Evolutionary conservation across 2,329 filamentous ascomycete species (phyloP).

Genomic region (Hortaea werneckii): DNA sequence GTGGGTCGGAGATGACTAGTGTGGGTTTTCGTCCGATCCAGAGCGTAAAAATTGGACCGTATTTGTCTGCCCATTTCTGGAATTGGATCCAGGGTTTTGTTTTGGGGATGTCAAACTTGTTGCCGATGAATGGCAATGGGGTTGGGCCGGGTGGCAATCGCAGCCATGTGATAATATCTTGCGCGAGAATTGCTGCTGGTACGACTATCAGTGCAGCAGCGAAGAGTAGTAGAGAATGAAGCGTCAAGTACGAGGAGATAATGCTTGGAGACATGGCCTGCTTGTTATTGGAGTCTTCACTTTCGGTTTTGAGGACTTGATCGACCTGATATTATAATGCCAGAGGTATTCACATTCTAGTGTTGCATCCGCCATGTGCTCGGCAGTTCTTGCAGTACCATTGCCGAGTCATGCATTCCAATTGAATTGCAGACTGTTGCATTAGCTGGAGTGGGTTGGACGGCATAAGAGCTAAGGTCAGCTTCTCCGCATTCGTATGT

Average conservation of each 20-base stretch:
- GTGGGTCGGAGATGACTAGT: conserved; percentile 35
- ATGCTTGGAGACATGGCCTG: too few relatives aligned
- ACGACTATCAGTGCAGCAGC: conserved; percentile 11
- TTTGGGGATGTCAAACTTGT: conserved; percentile 26
- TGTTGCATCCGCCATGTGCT: too few relatives aligned
- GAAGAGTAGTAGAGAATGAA: conserved; percentile 15
- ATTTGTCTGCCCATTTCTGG: conserved; percentile 34
- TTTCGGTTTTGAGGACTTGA: too few relatives aligned
- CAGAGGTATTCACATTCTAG: too few relatives aligned
- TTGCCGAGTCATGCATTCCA: too few relatives aligned
- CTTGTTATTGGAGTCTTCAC: too few relatives aligned
- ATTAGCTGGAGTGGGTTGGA: too few relatives aligned
- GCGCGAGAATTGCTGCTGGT: conserved; percentile 17
- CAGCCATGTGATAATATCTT: conserved; percentile 24
- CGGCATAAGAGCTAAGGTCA: neutral
- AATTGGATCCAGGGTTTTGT: conserved; percentile 31
- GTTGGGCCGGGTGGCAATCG: conserved; percentile 39
- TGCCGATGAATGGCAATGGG: conserved; percentile 38
- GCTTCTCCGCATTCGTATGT: neutral
- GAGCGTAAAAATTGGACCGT: conserved; percentile 40
- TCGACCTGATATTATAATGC: too few relatives aligned
- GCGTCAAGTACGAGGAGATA: too few relatives aligned
- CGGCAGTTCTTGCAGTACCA: too few relatives aligned
- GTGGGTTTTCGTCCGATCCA: conserved; percentile 39
- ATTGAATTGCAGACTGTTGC: too few relatives aligned